phyloP scores from a whole-genome alignment of 163 green algal genomes.

The Scenedesmus sp. region DNA sequence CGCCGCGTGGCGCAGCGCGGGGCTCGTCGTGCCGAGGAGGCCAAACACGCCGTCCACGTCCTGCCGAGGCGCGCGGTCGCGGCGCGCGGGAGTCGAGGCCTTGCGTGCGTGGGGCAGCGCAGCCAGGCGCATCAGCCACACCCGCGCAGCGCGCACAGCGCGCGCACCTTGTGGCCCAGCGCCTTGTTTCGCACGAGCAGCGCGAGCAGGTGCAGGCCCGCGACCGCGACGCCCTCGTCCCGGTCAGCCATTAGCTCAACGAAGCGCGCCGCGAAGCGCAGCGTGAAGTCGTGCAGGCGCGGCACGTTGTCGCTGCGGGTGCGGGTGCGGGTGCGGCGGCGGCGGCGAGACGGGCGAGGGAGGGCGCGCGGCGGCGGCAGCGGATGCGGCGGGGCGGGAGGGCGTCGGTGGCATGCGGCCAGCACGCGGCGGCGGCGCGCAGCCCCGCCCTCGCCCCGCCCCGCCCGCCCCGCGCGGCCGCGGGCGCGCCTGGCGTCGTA shows the following conservation, averaged over 20 bases:
- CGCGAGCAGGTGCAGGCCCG: slow-evolving; percentile 73
- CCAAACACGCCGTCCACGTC: slow-evolving; percentile 54
- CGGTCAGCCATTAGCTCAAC: slow-evolving; percentile 84
- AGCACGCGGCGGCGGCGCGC: neutral
- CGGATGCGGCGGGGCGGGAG: neutral
- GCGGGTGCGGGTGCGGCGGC: slow-evolving; percentile 57
- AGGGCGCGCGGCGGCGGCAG: neutral
- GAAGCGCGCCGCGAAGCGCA: slow-evolving; percentile 82
- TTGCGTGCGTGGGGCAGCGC: neutral
- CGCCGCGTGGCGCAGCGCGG: slow-evolving; percentile 64
- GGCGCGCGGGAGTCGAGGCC: no score
- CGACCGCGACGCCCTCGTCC: slow-evolving; percentile 78
- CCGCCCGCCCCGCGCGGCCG: no score
- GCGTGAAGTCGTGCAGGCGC: slow-evolving; percentile 79
- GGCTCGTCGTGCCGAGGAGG: slow-evolving; percentile 66
- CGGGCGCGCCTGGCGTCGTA: slow-evolving; percentile 30
- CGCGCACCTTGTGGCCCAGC: slow-evolving; percentile 35
- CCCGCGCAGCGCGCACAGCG: slow-evolving; percentile 11
- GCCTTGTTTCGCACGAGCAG: slow-evolving; percentile 65
- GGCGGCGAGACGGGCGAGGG: slow-evolving; percentile 49
- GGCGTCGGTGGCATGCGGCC: neutral
- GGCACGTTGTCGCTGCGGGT: slow-evolving; percentile 67
- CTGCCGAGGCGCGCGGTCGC: neutral
- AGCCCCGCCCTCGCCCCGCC: no score
- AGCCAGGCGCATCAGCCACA: no score